These are phyloP conservation scores for Rhizophagus prolifer DNA, from an alignment of 192 early-diverging fungal genomes.

Conservation along the genomic window DNA sequence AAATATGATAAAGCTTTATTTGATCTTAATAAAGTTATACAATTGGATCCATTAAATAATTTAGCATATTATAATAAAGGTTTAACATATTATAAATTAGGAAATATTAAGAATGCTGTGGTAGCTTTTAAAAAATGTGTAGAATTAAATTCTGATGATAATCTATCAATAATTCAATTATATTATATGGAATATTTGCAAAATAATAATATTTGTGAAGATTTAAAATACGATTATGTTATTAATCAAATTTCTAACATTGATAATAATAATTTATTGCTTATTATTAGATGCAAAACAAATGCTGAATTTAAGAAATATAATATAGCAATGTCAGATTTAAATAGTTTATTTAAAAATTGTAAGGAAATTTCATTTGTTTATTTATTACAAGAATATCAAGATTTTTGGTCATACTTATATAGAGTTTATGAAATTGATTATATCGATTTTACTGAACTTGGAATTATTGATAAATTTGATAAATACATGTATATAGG, in stretches of 20 bases:
- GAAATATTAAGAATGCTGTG: not conserved
- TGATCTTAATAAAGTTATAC: not conserved
- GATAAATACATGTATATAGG: too few relatives aligned
- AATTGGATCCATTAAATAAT: not conserved
- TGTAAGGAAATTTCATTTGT: too few relatives aligned
- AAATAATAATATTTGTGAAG: not conserved
- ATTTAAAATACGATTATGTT: not conserved
- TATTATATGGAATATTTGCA: not conserved
- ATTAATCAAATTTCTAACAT: not conserved
- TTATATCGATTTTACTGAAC: too few relatives aligned
- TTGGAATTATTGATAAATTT: too few relatives aligned
- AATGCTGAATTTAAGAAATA: not conserved
- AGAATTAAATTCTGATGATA: not conserved
- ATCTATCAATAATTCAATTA: not conserved
- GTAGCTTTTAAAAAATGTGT: not conserved
- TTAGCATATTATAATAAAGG: not conserved
- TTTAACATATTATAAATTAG: not conserved
- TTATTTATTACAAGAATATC: too few relatives aligned
- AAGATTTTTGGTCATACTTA: too few relatives aligned
- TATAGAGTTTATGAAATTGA: too few relatives aligned
- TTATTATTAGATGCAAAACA: not conserved
- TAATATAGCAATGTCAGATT: too few relatives aligned
- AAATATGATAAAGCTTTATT: not conserved
- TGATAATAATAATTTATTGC: not conserved
- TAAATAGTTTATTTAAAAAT: too few relatives aligned